Conservation (phyloP, 2,329 filamentous ascomycete species). For the Orbilia javanica region DNA sequence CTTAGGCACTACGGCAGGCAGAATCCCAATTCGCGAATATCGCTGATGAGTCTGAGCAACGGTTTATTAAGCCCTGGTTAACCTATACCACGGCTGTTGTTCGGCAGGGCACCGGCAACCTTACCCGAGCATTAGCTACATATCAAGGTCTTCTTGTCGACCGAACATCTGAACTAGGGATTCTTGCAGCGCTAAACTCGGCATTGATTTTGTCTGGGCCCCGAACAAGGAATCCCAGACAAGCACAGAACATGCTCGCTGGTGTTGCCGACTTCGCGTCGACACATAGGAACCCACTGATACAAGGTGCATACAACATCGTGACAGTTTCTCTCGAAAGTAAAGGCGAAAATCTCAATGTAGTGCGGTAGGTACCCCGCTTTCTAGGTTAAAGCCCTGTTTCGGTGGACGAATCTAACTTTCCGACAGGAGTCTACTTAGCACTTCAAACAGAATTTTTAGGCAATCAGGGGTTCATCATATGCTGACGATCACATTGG, state of each 20-base stretch:
- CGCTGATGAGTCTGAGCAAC: conserved; percentile 40
- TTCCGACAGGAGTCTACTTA: conserved; percentile 41
- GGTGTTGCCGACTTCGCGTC: conserved; percentile 54
- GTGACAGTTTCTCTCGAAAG: conserved; percentile 44
- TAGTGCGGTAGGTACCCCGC: conserved; percentile 29
- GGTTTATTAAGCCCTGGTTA: conserved; percentile 54
- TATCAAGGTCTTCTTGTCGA: conserved; percentile 49
- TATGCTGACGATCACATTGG: conserved; percentile 51
- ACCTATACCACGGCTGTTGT: conserved; percentile 52
- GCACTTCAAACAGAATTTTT: conserved; percentile 55
- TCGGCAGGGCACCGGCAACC: conserved; percentile 51
- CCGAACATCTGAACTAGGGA: conserved; percentile 65
- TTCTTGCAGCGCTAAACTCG: conserved; percentile 68
- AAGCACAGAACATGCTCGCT: conserved; percentile 42
- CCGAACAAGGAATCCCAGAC: conserved; percentile 32
- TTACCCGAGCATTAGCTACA: conserved; percentile 34
- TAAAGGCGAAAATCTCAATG: conserved; percentile 48
- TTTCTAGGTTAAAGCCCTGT: not conserved
- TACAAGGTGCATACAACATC: conserved; percentile 48
- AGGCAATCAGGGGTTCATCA: conserved; percentile 55
- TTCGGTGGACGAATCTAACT: conserved; percentile 1
- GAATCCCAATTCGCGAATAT: conserved; percentile 45
- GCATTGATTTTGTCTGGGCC: conserved; percentile 66
- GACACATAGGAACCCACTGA: conserved; percentile 41
- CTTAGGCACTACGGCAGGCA: conserved; percentile 41